Percentiles rank a stretch among this genome's conserved stretches.
These are phyloP conservation scores for Xylaria sp. DNA, from an alignment of 2,329 filamentous ascomycete species.

Conservation along the genomic window DNA sequence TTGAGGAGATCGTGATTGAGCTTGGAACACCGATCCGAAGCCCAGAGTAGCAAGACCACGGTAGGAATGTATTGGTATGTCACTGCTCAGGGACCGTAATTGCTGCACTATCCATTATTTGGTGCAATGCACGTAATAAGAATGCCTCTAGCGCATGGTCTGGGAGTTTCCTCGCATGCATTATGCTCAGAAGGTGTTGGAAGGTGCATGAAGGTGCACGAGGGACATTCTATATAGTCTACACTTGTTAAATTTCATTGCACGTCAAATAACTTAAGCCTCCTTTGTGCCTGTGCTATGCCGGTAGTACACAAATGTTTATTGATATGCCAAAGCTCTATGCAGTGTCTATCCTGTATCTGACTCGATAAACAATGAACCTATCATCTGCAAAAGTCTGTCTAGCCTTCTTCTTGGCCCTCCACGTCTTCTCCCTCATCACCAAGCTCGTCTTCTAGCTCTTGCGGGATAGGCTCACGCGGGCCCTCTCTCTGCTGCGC, in stretches of 20 bases:
- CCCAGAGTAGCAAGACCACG: not conserved
- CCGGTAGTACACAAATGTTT: not conserved
- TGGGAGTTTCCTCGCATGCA: not conserved
- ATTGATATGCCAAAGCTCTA: not conserved
- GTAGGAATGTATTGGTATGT: not conserved
- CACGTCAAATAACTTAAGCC: not conserved
- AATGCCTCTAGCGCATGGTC: not conserved
- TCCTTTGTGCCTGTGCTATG: not conserved
- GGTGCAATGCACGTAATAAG: not conserved
- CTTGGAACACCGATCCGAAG: not conserved
- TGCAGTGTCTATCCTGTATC: not conserved
- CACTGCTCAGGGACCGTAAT: not conserved
- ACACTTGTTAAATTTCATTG: not conserved
- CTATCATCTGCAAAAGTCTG: not conserved
- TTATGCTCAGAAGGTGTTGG: not conserved
- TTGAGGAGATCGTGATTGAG: too few relatives aligned
- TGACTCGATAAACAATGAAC: not conserved
- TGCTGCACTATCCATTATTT: too few relatives aligned
- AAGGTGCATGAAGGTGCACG: not conserved
- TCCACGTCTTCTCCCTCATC: slow-evolving; percentile 66
- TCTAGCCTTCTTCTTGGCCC: slow-evolving; percentile 55
- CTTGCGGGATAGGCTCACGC: slow-evolving; percentile 53
- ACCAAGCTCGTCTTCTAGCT: slow-evolving; percentile 58
- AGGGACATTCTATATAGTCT: not conserved
- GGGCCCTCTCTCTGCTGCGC: slow-evolving; percentile 61